Percentiles rank a stretch among this genome's conserved stretches.
phyloP scores from a whole-genome alignment of 306 rosid genomes.

The Hippophae rhamnoides region DNA sequence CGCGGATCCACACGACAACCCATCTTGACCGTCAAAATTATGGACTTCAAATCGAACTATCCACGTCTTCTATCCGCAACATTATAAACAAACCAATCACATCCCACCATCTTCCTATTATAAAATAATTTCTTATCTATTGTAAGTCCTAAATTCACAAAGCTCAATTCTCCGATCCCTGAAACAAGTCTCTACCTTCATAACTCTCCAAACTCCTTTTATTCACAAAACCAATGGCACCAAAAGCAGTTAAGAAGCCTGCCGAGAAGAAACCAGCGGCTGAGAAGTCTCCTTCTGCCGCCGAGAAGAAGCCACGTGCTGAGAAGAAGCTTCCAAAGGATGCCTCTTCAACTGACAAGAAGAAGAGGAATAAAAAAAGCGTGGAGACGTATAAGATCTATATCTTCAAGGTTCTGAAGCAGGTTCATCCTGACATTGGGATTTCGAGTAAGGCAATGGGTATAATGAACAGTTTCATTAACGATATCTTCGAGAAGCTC shows the following conservation, averaged over 20 bases:
- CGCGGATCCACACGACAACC: background rate
- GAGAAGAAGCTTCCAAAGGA: conserved; percentile 1
- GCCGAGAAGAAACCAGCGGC: conserved; percentile 40
- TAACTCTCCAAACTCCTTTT: background rate
- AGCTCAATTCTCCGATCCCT: background rate
- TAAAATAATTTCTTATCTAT: background rate
- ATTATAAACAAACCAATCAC: background rate
- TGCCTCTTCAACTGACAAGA: background rate
- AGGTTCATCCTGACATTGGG: conserved; percentile 45
- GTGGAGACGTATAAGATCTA: conserved; percentile 34
- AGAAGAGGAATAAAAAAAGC: conserved; percentile 20
- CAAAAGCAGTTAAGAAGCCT: conserved; percentile 27
- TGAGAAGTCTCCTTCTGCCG: background rate
- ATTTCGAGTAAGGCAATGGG: conserved; percentile 44
- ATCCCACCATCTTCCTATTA: background rate
- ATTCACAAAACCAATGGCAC: conserved; percentile 15
- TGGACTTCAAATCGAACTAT: background rate
- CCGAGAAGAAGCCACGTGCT: background rate
- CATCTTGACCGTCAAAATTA: background rate
- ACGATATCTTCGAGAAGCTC: conserved; percentile 24
- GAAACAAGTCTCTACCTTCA: background rate
- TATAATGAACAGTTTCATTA: conserved; percentile 43
- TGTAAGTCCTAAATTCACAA: background rate
- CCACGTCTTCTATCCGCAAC: background rate
- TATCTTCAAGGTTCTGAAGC: conserved; percentile 41